These are phyloP conservation scores for Clonostachys solani DNA, from an alignment of 2,329 filamentous ascomycete genomes.

Conservation along the genomic window DNA sequence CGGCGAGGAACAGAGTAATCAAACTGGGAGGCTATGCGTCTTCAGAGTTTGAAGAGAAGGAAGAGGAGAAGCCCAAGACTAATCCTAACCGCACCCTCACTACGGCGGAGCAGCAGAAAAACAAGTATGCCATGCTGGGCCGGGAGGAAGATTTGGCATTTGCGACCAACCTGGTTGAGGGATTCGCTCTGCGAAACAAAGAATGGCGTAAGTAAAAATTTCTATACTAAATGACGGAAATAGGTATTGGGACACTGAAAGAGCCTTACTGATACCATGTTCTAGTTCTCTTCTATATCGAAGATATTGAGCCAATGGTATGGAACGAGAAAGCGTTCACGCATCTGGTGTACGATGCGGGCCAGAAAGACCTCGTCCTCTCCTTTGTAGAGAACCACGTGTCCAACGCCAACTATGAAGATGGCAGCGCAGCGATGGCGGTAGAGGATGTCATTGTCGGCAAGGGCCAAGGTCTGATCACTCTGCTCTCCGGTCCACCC, in stretches of 20 bases:
- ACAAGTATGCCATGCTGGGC: slow-evolving; percentile 28
- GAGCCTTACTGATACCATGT: neutral
- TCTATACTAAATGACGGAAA: neutral
- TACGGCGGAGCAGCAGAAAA: slow-evolving; percentile 23
- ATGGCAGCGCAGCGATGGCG: slow-evolving; percentile 3
- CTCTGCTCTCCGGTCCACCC: slow-evolving; percentile 37
- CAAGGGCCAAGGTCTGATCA: slow-evolving; percentile 38
- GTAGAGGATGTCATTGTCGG: slow-evolving; percentile 30
- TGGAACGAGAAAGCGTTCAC: slow-evolving; percentile 42
- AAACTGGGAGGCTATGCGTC: neutral
- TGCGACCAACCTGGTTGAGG: slow-evolving; percentile 33
- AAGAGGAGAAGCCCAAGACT: slow-evolving; percentile 1
- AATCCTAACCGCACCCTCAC: slow-evolving; percentile 5
- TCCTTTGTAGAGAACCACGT: slow-evolving; percentile 42
- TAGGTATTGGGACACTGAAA: neutral
- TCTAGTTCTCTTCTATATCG: slow-evolving; percentile 27
- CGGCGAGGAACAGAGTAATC: slow-evolving; percentile 10
- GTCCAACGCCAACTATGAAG: slow-evolving; percentile 12
- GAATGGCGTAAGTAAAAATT: slow-evolving; percentile 28
- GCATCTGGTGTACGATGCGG: slow-evolving; percentile 39
- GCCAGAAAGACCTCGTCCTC: slow-evolving; percentile 40
- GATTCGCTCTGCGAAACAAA: slow-evolving; percentile 41
- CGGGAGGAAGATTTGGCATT: slow-evolving; percentile 34
- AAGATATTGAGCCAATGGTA: slow-evolving; percentile 32
- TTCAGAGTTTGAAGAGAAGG: slow-evolving; percentile 1